Evolutionary conservation across 2,329 filamentous ascomycete genomes (phyloP), one percentile per base, ranked within the genome.

Genomic region (Talaromyces islandicus): DNA sequence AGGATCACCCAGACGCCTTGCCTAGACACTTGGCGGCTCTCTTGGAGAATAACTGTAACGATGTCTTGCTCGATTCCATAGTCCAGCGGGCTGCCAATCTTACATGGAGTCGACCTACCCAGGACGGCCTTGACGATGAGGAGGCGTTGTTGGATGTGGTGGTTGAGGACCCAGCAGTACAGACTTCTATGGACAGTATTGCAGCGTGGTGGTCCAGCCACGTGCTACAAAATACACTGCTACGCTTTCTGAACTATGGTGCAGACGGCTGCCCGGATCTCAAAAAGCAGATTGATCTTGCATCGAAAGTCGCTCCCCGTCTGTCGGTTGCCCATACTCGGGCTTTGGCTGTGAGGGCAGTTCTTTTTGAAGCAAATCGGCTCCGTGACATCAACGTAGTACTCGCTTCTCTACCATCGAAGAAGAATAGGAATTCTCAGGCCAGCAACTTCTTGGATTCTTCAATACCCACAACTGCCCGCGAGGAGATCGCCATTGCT

Each of bases 151-250:
- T 95, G 81, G 89, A 95, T 70, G 82, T 85, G 6, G 91, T 96
- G 0, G 89, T 94, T 3, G 89, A 94, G 61, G 93, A 97, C 68
- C 85, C 86, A 57, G 88, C 91, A 2, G 90, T 97, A 62, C 86
- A 89, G 57, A 94, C 91, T 19, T 91, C 92, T 0, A 84, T 97
- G 65, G 93, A 97, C 73, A 92, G 91, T 12, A 85, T 97, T 56
- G 91, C 92, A 7, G 91, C 92, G 2, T 97, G 92, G 92, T 94
- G 88, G 79, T 95, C 92, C 0, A 91, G 86, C 64, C 81, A 88
- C 59, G 80, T 85, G 12, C 77, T 96, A 41, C 89, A 92, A 67
- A 82, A 83, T 60, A 86, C 85, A 2, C 81, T 97, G 29, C 79
- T 86, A 12, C 79, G 80, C 17, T 87, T 84, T 38, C 80, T 95